Evolutionary conservation across 768 basidiomycete species (phyloP), one percentile per base, ranked within the genome.

Genomic region (Hysterangium stoloniferum): DNA sequence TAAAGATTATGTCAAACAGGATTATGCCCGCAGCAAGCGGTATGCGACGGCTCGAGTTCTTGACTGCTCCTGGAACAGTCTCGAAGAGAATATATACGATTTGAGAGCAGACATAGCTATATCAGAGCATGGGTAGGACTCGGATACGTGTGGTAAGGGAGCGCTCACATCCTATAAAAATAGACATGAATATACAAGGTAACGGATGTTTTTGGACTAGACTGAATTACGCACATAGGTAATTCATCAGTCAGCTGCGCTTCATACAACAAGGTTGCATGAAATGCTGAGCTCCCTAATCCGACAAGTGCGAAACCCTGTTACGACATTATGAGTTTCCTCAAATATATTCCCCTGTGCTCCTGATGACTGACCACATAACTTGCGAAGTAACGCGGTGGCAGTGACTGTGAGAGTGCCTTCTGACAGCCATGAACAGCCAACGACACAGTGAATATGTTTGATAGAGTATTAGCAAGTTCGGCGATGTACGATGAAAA

Each of bases 241-340:
- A 91, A 68, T 61, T 91, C 87, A 58, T 91, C 87, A 31, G 84
- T 81, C 47, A 86, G 75, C 59, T 91, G 87, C 8, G 86, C 85
- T 56, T 80, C 74, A 63, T 79, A 91, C 33, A 77, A 69, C 27
- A 91, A 69, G 1, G 84, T 87, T 9, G 83, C 82, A 56, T 91
- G 87, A 62, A 91, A 91, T 41, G 80, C 76, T 58, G 82, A 79
- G 60, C 84, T 86, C 17, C 87, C 86, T 11, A 86, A 53, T n/a
- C 84, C 86, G 37, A 89, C 78, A 17, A 86, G 64, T 15, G 70
- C 78, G 52, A 86, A 71, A 3, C 82, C 83, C 82, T 86, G 47
- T 33, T n/a, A 17, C 27, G 6, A 61, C 27, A 52, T n/a, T 33
- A 29, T 33, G 33, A 42, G 31, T 27, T 46, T 32, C 38, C 12